phyloP scores from a whole-genome alignment of 139 green algal genomes.

The Volvox africanus region DNA sequence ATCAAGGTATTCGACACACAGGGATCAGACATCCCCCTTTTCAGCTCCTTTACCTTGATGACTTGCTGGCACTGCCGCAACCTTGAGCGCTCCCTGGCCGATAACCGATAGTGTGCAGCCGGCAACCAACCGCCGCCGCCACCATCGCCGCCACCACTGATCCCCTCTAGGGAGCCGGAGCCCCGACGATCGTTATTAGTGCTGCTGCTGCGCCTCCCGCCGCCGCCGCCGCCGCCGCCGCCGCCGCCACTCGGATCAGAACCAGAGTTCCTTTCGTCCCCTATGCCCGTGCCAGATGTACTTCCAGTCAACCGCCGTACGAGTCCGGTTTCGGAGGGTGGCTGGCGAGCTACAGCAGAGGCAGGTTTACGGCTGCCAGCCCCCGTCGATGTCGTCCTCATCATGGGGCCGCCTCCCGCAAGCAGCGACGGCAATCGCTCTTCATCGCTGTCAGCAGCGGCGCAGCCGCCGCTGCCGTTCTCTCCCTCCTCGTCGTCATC shows the following conservation, averaged over 20 bases:
- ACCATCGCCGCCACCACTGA: neutral
- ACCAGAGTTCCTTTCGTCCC: neutral
- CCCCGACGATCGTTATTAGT: too few relatives aligned
- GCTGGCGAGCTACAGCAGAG: neutral
- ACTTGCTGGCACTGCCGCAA: constrained; percentile 11
- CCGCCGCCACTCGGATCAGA: neutral
- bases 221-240: neutral
- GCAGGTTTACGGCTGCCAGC: neutral
- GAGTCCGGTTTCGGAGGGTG: neutral
- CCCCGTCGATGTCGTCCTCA: too few relatives aligned
- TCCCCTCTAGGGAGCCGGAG: neutral
- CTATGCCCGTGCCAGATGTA: neutral
- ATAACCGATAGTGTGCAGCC: neutral
- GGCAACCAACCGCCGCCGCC: neutral
- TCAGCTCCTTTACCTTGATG: neutral
- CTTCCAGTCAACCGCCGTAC: neutral
- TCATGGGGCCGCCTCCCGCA: too few relatives aligned
- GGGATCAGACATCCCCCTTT: too few relatives aligned
- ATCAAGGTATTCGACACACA: too few relatives aligned
- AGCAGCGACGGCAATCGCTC: neutral
- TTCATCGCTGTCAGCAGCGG: neutral
- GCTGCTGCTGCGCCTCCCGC: neutral
- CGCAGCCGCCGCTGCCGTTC: neutral
- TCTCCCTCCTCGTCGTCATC: neutral
- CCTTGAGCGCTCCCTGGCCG: neutral